A percentile compares a stretch with the other conserved stretches of the same genome.
Conservation (phyloP, 2,329 filamentous ascomycete species). For the Talaromyces amestolkiae region DNA sequence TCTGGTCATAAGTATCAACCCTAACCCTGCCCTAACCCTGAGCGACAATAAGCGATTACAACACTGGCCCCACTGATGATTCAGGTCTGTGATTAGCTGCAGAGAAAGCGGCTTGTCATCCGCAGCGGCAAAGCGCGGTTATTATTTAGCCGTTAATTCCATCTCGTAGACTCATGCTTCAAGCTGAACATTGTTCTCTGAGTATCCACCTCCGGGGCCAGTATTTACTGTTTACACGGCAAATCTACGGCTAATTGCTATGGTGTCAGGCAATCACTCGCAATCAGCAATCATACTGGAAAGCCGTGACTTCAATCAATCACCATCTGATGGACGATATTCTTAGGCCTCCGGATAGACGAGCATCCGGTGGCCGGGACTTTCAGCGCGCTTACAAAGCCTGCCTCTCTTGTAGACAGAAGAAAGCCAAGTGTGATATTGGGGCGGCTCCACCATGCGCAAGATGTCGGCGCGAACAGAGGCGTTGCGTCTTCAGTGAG, state of each 20-base stretch:
- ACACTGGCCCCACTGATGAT: background rate
- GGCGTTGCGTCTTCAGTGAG: slow-evolving; percentile 49
- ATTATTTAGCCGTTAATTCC: background rate
- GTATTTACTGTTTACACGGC: background rate
- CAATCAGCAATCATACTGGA: background rate
- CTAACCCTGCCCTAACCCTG: background rate
- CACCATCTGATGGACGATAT: slow-evolving; percentile 15
- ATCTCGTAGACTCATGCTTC: background rate
- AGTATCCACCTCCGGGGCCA: background rate
- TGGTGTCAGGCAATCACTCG: background rate
- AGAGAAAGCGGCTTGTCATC: background rate
- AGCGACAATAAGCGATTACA: slow-evolving; percentile 12
- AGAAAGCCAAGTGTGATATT: slow-evolving; percentile 54
- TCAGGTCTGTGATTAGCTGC: background rate
- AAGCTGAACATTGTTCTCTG: background rate
- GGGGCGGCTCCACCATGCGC: slow-evolving; percentile 45
- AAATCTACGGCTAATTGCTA: slow-evolving; percentile 6
- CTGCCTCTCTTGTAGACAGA: slow-evolving; percentile 52
- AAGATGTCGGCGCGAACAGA: slow-evolving; percentile 51
- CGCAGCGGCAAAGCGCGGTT: slow-evolving; percentile 2
- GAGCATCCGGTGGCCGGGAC: slow-evolving; percentile 17
- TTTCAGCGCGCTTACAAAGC: slow-evolving; percentile 55
- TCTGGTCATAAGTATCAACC: background rate
- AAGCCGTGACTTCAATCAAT: background rate
- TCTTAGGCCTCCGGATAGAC: slow-evolving; percentile 15